Evolutionary conservation across 768 basidiomycete species (phyloP).

Genomic region (Brasilioporus rufonigricans): DNA sequence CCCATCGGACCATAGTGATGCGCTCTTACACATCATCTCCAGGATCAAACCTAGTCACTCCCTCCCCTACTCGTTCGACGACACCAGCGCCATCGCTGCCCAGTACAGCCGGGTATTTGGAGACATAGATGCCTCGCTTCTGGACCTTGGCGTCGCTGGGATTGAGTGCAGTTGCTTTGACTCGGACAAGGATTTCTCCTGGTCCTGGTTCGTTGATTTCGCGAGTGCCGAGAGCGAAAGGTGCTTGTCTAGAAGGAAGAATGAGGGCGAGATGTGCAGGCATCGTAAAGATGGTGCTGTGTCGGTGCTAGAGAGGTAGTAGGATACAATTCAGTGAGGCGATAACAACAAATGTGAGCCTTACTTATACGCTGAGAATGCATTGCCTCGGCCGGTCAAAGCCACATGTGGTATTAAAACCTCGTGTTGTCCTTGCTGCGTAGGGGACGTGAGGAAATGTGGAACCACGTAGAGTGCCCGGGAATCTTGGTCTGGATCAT

Average conservation of each 20-base stretch:
- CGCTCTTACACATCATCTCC: constrained; percentile 54
- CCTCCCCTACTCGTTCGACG: constrained; percentile 50
- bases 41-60: constrained; percentile 45
- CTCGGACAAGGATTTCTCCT: constrained; percentile 47
- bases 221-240: constrained; percentile 33
- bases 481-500: constrained; percentile 33
- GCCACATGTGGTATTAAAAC: constrained; percentile 29
- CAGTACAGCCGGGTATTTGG: constrained; percentile 43
- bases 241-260: constrained; percentile 32
- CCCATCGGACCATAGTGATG: constrained; percentile 6
- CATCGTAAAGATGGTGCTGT: constrained; percentile 18
- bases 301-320: constrained; percentile 10
- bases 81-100: constrained; percentile 53
- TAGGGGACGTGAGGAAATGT: constrained; percentile 26
- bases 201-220: constrained; percentile 43
- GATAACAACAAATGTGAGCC: constrained; percentile 18
- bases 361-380: constrained; percentile 30
- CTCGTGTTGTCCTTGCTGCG: constrained; percentile 36
- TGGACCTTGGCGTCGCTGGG: constrained; percentile 56
- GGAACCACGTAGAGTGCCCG: constrained; percentile 24
- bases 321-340: constrained; percentile 15
- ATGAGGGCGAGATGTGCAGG: constrained; percentile 30
- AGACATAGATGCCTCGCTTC: constrained; percentile 36
- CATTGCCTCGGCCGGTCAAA: constrained; percentile 30
- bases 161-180: constrained; percentile 48